Conservation (phyloP, 805 yeast genomes). For the Wickerhamiella bombiphila region DNA sequence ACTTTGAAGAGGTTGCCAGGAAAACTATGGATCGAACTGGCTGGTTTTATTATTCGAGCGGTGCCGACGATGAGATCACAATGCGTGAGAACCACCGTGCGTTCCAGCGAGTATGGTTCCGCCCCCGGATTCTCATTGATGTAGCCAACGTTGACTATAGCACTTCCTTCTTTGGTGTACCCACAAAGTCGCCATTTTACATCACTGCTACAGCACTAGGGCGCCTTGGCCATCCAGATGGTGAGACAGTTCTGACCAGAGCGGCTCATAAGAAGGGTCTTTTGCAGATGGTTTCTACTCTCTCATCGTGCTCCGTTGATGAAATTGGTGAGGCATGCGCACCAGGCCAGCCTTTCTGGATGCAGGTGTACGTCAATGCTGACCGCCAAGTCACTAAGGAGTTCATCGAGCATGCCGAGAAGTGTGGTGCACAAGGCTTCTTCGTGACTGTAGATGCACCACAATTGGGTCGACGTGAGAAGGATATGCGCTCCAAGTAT, state of each 20-base stretch:
- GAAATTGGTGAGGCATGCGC: slow-evolving; percentile 63
- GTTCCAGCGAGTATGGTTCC: slow-evolving; percentile 74
- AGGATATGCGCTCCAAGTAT: slow-evolving; percentile 59
- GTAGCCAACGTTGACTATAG: slow-evolving; percentile 57
- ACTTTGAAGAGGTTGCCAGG: slow-evolving; percentile 77
- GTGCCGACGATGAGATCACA: slow-evolving; percentile 85
- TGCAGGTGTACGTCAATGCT: slow-evolving; percentile 69
- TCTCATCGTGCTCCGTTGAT: slow-evolving; percentile 77
- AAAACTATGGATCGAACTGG: slow-evolving; percentile 63
- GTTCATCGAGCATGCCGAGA: slow-evolving; percentile 57
- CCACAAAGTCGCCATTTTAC: slow-evolving; percentile 65
- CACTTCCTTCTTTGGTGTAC: slow-evolving; percentile 62
- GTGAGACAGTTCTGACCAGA: slow-evolving; percentile 73
- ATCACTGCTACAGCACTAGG: slow-evolving; percentile 88
- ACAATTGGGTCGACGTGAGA: slow-evolving; percentile 78
- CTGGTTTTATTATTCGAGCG: slow-evolving; percentile 88
- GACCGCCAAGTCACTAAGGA: slow-evolving; percentile 51
- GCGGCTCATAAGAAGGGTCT: slow-evolving; percentile 61
- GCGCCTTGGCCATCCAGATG: slow-evolving; percentile 82
- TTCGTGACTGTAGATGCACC: slow-evolving; percentile 83
- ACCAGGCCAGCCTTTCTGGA: slow-evolving; percentile 69
- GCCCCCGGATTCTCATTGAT: slow-evolving; percentile 70
- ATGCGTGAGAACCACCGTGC: slow-evolving; percentile 83
- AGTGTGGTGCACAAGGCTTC: slow-evolving; percentile 62
- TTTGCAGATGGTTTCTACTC: slow-evolving; percentile 84